Evolutionary conservation across 2,329 filamentous ascomycete genomes (phyloP).

Genomic region (Apiospora koreana): DNA sequence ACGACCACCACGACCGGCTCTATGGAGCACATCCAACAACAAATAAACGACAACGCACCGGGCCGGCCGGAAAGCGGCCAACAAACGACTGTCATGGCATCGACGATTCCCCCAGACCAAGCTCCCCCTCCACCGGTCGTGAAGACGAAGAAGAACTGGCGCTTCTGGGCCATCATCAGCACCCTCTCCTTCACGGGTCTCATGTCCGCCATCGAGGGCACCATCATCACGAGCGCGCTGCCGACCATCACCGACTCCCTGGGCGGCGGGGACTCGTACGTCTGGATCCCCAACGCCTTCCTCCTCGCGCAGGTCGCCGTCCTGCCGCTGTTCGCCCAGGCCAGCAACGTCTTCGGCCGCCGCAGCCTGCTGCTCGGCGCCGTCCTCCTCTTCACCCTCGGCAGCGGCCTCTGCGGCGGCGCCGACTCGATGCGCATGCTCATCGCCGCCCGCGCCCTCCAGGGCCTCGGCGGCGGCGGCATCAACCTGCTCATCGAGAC

Average conservation of each 20-base stretch:
- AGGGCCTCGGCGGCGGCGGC: constrained; percentile 36
- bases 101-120: neutral
- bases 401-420: constrained; percentile 36
- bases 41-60: neutral
- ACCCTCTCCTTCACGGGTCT: constrained; percentile 2
- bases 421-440: constrained; percentile 32
- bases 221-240: constrained; percentile 22
- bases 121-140: neutral
- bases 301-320: constrained; percentile 36
- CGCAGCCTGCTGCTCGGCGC: constrained; percentile 35
- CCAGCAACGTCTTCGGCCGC: constrained; percentile 48
- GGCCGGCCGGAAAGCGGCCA: neutral
- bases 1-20: neutral
- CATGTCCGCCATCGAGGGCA: constrained; percentile 19
- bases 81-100: neutral
- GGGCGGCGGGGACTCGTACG: constrained; percentile 17
- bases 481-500: constrained; percentile 21
- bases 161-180: constrained; percentile 8
- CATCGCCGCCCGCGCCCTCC: constrained; percentile 38
- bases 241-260: constrained; percentile 23
- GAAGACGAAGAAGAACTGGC: neutral
- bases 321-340: constrained; percentile 46
- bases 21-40: neutral
- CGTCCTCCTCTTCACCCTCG: constrained; percentile 38
- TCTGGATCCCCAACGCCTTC: constrained; percentile 22